Evolutionary conservation across 139 green algal species (phyloP).

Genomic region (Gonium pectorale): DNA sequence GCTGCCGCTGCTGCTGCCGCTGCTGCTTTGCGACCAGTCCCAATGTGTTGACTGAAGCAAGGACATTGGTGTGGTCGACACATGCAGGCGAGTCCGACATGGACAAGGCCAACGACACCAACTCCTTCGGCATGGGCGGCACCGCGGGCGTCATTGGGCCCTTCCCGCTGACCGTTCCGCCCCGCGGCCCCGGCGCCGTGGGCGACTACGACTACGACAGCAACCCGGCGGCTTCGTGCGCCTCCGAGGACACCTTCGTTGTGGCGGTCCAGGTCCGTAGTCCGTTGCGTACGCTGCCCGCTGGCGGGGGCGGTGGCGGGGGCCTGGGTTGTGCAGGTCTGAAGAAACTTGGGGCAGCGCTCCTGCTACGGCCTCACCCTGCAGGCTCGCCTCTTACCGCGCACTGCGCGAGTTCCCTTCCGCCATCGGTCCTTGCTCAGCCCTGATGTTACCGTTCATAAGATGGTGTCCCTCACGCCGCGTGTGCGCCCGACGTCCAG

Average conservation of each 20-base stretch:
- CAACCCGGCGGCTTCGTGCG: not conserved
- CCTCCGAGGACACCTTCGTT: not conserved
- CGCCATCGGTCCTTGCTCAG: too few species aligned
- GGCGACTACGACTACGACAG: too few species aligned
- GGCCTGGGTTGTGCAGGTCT: not conserved
- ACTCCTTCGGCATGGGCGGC: not conserved
- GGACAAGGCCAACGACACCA: conserved; percentile 14
- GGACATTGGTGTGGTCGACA: too few species aligned
- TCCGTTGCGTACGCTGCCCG: not conserved
- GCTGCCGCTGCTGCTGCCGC: not conserved
- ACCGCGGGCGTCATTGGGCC: not conserved
- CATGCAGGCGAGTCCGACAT: conserved; percentile 39
- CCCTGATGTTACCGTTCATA: not conserved
- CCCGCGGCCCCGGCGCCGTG: too few species aligned
- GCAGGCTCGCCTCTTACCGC: not conserved
- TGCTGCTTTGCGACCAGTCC: not conserved
- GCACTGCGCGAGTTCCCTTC: not conserved
- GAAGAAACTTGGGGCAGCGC: not conserved
- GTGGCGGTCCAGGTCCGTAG: conserved; percentile 2
- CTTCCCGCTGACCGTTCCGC: not conserved
- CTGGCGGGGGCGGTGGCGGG: not conserved
- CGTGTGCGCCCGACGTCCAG: not conserved
- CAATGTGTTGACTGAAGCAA: too few species aligned
- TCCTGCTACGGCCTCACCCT: not conserved
- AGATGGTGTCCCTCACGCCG: too few species aligned